phyloP scores from a whole-genome alignment of 805 yeast species.

The Novakomyces olei region DNA sequence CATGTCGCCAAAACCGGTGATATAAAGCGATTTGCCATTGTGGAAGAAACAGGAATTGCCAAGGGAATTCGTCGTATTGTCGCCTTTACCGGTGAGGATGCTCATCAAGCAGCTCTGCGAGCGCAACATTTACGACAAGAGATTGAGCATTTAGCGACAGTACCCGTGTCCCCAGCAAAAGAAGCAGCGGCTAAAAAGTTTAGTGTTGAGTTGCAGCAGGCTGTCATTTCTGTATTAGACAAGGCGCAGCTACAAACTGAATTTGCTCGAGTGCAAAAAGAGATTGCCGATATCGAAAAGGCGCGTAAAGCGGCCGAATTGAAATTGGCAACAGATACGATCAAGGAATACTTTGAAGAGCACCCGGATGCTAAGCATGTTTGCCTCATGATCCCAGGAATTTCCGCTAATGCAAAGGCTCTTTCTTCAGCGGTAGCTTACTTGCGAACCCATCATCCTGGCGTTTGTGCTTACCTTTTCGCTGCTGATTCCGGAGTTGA shows the following conservation, averaged over 20 bases:
- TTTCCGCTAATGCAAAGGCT: conserved; percentile 75
- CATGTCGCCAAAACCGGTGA: conserved; percentile 85
- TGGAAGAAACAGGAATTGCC: conserved; percentile 94
- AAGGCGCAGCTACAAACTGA: conserved; percentile 55
- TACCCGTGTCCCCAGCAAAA: conserved; percentile 54
- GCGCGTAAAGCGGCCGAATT: conserved; percentile 71
- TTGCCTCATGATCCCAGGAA: conserved; percentile 42
- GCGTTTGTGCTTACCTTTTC: conserved; percentile 55
- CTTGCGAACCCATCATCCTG: conserved; percentile 54
- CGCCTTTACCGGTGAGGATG: conserved; percentile 84
- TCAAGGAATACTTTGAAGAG: conserved; percentile 40
- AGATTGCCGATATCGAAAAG: conserved; percentile 71
- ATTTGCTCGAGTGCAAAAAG: conserved; percentile 61
- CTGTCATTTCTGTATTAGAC: conserved; percentile 58
- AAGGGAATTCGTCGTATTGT: conserved; percentile 97
- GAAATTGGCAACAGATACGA: conserved; percentile 57
- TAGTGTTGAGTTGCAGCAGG: conserved; percentile 64
- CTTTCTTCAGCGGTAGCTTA: conserved; percentile 77
- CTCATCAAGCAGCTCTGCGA: conserved; percentile 68
- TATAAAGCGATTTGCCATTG: conserved; percentile 68
- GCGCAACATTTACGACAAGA: conserved; percentile 49
- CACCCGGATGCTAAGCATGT: conserved; percentile 26
- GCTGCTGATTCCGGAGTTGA: conserved; percentile 34
- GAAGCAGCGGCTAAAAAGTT: conserved; percentile 65
- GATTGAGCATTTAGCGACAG: conserved; percentile 34